Evolutionary conservation across 768 basidiomycete species (phyloP).

Genomic region (Suillus hirtellus): DNA sequence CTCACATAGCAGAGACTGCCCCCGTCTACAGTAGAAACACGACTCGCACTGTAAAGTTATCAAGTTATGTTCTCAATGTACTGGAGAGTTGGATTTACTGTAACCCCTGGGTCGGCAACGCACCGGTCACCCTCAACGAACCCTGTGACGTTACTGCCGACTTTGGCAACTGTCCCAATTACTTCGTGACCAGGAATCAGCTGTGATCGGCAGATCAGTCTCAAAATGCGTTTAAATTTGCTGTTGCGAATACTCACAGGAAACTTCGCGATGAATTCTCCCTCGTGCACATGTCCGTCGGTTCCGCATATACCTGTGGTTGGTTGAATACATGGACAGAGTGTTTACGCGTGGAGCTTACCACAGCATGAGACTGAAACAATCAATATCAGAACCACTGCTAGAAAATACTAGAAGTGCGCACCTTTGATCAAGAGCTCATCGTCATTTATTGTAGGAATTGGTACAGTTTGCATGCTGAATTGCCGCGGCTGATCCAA

Average conservation of each 20-base stretch:
- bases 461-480: slow-evolving; percentile 50
- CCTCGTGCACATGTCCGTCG: slow-evolving; percentile 65
- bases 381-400: not conserved
- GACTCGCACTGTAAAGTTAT: slow-evolving; percentile 28
- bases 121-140: slow-evolving; percentile 43
- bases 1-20: slow-evolving; percentile 40
- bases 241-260: slow-evolving; percentile 32
- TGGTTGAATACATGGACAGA: not conserved
- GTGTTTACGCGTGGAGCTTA: slow-evolving; percentile 23
- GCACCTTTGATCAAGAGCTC: slow-evolving; percentile 62
- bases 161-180: slow-evolving; percentile 39
- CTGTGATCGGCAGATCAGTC: not conserved
- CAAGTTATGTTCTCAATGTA: not conserved
- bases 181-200: slow-evolving; percentile 1
- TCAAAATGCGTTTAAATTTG: slow-evolving; percentile 12
- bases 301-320: slow-evolving; percentile 55
- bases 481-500: slow-evolving; percentile 47
- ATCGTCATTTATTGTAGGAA: slow-evolving; percentile 53
- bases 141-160: slow-evolving; percentile 44
- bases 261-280: slow-evolving; percentile 67
- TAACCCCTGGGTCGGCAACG: slow-evolving; percentile 43
- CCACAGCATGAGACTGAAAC: slow-evolving; percentile 44
- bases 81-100: slow-evolving; percentile 17
- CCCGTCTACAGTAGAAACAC: slow-evolving; percentile 42
- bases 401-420: slow-evolving; percentile 17